Evolutionary conservation across 352 stramenopile species (phyloP), one percentile per base, ranked within the genome.

Genomic region (Phytophthora pini): DNA sequence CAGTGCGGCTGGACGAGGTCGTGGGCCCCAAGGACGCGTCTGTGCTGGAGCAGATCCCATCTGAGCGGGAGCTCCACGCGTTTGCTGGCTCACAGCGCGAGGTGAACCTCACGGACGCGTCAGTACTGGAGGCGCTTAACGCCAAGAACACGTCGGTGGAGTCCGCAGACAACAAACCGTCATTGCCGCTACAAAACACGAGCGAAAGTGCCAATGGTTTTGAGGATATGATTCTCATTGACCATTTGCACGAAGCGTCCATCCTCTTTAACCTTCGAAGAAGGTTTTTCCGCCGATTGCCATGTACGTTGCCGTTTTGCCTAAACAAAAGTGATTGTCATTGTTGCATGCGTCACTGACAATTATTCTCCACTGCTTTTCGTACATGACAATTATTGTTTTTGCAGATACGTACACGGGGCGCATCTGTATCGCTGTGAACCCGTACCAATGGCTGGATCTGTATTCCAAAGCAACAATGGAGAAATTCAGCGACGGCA

Each of bases 221-320:
- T 57, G 87, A 94, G 36, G 88, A 96, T 64, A 94, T 96, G 88
- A 94, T 96, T 68, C 86, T 85, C 31, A 89, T 96, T 45, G 84
- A 94, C 46, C 85, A 94, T 64, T 70, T 96, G 60, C 87, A 94
- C 56, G 88, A 96, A 52, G 87, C 87, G 20, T 90, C 87, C 27
- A 96, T 96, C 52, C 72, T 96, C 44, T 88, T 95, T 67, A 96
- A 96, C 65, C 65, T 96, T 22, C 68, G 84, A 10, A 74, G 73
- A 3, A 73, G 88, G 4, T 95, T 94, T 68, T 93, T 95, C 66
- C 72, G 75, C 24, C 77, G 86, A 43, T 63, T 94, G 47, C 86
- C 86, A 69, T 95, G 82, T 94, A 86, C 62, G 80, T 72, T 49
- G 24, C 22, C 15, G 8, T 24, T 10, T 39, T 48, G 55, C 24